These are phyloP conservation scores for Trichophyton simii DNA, from an alignment of 2,329 filamentous ascomycete genomes.

Conservation along the genomic window DNA sequence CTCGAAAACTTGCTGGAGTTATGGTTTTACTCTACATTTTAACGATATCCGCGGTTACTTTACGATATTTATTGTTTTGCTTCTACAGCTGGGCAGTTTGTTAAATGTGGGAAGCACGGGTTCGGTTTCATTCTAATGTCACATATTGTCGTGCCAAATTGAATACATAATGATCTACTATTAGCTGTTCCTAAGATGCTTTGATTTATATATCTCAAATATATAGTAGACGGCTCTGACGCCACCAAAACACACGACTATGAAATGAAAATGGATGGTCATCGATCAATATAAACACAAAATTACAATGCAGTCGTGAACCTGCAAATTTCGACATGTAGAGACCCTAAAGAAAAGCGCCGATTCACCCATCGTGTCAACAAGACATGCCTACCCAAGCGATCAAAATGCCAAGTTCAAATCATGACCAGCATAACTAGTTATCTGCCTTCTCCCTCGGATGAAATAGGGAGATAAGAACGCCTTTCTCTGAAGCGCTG, in stretches of 20 bases:
- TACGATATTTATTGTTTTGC: not conserved
- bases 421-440: not conserved
- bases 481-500: not conserved
- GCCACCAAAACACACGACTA: too few species aligned
- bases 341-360: not conserved
- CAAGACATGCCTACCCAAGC: not conserved
- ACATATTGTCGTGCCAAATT: not conserved
- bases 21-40: not conserved
- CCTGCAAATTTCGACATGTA: not conserved
- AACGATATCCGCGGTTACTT: not conserved
- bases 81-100: not conserved
- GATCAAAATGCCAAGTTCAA: not conserved
- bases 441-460: not conserved
- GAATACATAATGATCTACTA: too few species aligned
- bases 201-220: not conserved
- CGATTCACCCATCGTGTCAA: not conserved
- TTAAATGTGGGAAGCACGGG: not conserved
- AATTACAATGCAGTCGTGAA: not conserved
- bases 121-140: not conserved
- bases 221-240: not conserved
- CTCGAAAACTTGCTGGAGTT: not conserved
- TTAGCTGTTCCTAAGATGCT: not conserved
- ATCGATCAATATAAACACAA: not conserved
- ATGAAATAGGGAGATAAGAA: not conserved
- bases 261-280: not conserved